A percentile compares a stretch with the other conserved stretches of the same genome.
Conservation (phyloP, 352 stramenopile genomes). For the Pythium aphanidermatum region DNA sequence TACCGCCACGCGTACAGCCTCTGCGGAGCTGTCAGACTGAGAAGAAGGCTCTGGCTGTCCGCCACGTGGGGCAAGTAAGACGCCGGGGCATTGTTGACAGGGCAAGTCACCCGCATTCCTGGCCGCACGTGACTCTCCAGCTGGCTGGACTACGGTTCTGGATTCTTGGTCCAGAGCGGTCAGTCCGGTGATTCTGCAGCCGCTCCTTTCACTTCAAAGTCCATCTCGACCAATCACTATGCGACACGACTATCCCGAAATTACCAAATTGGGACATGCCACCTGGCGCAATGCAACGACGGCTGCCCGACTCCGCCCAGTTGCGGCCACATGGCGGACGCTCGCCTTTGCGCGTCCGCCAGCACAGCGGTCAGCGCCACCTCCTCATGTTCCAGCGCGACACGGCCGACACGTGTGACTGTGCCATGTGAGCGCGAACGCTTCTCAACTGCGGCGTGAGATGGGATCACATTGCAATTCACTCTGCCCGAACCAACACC, state of each 20-base stretch:
- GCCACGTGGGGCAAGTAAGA: too few relatives aligned
- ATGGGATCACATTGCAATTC: slow-evolving; percentile 14
- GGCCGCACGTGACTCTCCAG: slow-evolving; percentile 4
- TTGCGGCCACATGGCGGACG: not conserved
- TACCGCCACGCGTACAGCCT: too few relatives aligned
- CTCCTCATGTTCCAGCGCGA: not conserved
- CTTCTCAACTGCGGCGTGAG: too few relatives aligned
- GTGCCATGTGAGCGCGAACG: too few relatives aligned
- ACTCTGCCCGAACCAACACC: too few relatives aligned
- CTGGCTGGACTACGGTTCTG: not conserved
- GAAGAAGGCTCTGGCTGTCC: too few relatives aligned
- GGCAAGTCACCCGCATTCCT: not conserved
- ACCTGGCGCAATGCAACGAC: slow-evolving; percentile 3
- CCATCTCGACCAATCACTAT: slow-evolving; percentile 14
- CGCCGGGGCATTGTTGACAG: slow-evolving; percentile 5
- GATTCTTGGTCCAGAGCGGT: not conserved
- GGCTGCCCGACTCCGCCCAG: not conserved
- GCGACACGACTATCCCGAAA: slow-evolving; percentile 5
- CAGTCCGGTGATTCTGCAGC: too few relatives aligned
- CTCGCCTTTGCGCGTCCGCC: not conserved
- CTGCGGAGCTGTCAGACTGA: too few relatives aligned
- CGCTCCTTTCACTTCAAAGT: too few relatives aligned
- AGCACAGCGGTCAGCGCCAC: not conserved
- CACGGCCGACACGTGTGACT: slow-evolving; percentile 6
- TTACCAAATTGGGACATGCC: slow-evolving; percentile 11